Conservation (phyloP, 2,329 filamentous ascomycete genomes). For the Fusarium proliferatum region DNA sequence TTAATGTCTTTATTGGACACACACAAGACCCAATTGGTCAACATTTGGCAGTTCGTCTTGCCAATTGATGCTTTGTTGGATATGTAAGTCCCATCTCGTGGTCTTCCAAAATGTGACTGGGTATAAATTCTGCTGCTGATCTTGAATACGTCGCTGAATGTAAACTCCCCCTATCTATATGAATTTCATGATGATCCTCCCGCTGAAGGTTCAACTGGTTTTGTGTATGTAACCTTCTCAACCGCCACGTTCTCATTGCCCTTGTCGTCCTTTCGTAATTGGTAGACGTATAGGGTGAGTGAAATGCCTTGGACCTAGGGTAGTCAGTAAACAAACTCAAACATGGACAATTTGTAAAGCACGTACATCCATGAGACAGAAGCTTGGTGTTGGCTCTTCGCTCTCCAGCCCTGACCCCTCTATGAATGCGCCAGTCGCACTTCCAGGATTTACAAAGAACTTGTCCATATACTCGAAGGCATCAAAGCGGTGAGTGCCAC, state of each 20-base stretch:
- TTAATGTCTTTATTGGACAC: conserved; percentile 33
- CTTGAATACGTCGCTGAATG: conserved; percentile 39
- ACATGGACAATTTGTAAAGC: not conserved
- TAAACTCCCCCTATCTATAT: conserved; percentile 13
- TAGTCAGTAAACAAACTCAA: conserved; percentile 33
- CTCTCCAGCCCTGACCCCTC: conserved; percentile 67
- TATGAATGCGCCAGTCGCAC: conserved; percentile 72
- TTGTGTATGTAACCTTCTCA: conserved; percentile 88
- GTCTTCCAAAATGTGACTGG: conserved; percentile 36
- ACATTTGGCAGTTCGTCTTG: conserved; percentile 24
- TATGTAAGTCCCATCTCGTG: conserved; percentile 28
- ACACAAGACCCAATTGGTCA: conserved; percentile 34
- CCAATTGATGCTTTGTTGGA: conserved; percentile 40
- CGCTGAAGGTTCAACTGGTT: conserved; percentile 71
- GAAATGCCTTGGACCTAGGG: conserved; percentile 92
- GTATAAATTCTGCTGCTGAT: conserved; percentile 43
- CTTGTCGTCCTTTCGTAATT: conserved; percentile 80
- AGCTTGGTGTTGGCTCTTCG: conserved; percentile 87
- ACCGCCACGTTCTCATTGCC: conserved; percentile 84
- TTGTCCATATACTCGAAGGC: conserved; percentile 80
- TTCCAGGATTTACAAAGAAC: conserved; percentile 78
- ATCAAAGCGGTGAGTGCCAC: conserved; percentile 75
- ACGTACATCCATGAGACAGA: conserved; percentile 97
- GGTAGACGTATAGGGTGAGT: conserved; percentile 94
- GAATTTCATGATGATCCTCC: conserved; percentile 57